phyloP scores from a whole-genome alignment of 2,329 filamentous ascomycete genomes.

The Colletotrichum sp. region DNA sequence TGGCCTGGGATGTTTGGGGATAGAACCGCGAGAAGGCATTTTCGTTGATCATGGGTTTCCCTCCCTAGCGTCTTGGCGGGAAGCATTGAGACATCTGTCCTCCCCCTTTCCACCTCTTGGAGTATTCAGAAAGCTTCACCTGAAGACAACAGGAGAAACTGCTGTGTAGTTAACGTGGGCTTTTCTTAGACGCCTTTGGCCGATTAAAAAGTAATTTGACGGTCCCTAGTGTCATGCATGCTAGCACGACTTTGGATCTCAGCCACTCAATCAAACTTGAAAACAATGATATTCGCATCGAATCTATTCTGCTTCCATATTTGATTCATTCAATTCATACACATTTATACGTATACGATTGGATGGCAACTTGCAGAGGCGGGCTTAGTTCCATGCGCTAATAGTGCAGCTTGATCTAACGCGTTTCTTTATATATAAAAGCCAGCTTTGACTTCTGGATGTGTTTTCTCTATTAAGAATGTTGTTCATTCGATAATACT shows the following conservation, averaged over 20 bases:
- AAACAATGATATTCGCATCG: too few relatives aligned
- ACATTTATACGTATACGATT: accelerated
- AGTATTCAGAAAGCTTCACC: background rate
- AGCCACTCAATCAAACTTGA: background rate
- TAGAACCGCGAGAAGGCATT: too few relatives aligned
- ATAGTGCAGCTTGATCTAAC: background rate
- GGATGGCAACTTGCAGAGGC: accelerated
- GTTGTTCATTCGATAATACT: too few relatives aligned
- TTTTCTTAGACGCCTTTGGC: accelerated
- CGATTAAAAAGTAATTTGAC: background rate
- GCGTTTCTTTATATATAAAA: background rate
- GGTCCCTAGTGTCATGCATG: background rate
- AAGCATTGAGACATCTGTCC: accelerated
- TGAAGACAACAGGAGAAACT: accelerated
- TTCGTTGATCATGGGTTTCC: background rate
- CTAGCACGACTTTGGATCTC: background rate
- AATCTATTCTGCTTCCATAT: too few relatives aligned
- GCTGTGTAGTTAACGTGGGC: accelerated
- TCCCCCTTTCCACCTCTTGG: accelerated
- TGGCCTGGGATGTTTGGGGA: too few relatives aligned
- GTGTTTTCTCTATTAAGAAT: too few relatives aligned
- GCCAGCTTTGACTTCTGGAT: too few relatives aligned
- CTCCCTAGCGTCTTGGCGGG: background rate
- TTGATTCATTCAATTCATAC: background rate
- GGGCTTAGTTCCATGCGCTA: accelerated